These are phyloP conservation scores for Amaranthus cruentus DNA, from an alignment of 148 eudicot genomes.

Conservation along the genomic window DNA sequence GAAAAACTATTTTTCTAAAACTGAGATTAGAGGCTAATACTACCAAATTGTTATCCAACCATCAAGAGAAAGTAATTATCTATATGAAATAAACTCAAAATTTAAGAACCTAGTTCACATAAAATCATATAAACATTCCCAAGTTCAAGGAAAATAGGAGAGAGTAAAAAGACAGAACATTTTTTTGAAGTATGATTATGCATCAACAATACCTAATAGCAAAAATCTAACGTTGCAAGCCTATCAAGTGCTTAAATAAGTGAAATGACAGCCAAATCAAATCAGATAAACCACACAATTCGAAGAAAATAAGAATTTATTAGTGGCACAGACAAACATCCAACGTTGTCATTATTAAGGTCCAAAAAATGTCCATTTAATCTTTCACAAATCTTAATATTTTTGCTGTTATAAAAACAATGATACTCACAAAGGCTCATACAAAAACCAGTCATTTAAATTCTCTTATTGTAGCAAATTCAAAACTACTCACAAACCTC, in stretches of 20 bases:
- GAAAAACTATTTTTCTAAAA: background rate
- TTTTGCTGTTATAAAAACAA: background rate
- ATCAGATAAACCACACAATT: background rate
- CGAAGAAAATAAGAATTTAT: background rate
- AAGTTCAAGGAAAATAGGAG: no score
- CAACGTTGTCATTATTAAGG: background rate
- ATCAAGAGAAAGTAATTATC: background rate
- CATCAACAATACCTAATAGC: background rate
- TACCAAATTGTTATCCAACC: background rate
- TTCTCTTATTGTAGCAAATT: background rate
- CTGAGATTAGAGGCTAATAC: background rate
- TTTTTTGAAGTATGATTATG: background rate
- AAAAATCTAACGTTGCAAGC: background rate
- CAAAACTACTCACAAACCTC: conserved; percentile 4
- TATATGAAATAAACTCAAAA: background rate
- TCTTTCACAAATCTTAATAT: background rate
- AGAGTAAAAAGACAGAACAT: background rate
- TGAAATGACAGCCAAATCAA: background rate
- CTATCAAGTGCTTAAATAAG: background rate
- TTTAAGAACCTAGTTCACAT: background rate
- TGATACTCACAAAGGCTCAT: background rate
- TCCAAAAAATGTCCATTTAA: background rate
- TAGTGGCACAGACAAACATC: background rate
- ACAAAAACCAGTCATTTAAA: no score
- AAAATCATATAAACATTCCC: background rate